Conservation (phyloP, 208 protist genomes). For the Wallacemonas rigidus region DNA sequence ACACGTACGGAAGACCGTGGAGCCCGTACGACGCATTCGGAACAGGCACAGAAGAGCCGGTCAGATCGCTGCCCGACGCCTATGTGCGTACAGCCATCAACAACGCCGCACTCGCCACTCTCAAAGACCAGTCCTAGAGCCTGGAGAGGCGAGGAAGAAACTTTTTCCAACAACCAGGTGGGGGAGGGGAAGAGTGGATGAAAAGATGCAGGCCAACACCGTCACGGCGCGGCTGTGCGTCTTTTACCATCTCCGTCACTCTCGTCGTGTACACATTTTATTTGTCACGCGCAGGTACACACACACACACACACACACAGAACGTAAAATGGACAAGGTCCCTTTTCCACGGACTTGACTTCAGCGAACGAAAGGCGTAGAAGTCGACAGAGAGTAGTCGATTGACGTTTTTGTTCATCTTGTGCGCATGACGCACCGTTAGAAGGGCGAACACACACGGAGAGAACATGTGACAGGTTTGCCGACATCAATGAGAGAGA, state of each 20-base stretch:
- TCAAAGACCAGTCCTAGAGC: not conserved
- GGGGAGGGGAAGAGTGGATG: not conserved
- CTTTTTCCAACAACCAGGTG: not conserved
- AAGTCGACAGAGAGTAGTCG: no score
- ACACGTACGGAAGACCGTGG: conserved; percentile 7
- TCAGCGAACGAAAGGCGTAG: no score
- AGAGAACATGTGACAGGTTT: not conserved
- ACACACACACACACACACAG: not conserved
- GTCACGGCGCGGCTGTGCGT: not conserved
- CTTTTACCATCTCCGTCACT: not conserved
- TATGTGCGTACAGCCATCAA: conserved; percentile 12
- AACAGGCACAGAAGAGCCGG: not conserved
- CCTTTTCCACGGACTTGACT: no score
- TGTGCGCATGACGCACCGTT: no score
- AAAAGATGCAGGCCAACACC: not conserved
- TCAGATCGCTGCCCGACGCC: not conserved
- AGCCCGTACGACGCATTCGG: conserved; percentile 3
- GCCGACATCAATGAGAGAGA: not conserved
- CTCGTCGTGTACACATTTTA: not conserved
- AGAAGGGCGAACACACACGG: no score
- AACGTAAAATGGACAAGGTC: no score
- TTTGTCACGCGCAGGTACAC: not conserved
- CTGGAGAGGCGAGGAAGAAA: not conserved
- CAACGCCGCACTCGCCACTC: not conserved
- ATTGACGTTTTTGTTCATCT: no score